A percentile compares a stretch with the other conserved stretches of the same genome.
phyloP scores from a whole-genome alignment of 768 basidiomycete species.

The Russula sp. region DNA sequence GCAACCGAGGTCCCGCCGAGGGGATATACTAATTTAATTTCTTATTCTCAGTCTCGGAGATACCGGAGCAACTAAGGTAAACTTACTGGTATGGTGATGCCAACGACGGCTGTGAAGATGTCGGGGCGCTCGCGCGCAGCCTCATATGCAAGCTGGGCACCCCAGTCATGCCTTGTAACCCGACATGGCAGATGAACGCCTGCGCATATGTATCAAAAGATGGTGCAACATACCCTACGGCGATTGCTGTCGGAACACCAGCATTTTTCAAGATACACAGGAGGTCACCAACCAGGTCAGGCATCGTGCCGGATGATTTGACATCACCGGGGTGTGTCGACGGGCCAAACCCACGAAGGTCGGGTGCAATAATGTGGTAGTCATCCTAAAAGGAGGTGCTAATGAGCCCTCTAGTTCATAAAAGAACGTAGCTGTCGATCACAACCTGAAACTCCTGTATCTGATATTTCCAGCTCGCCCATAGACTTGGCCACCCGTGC shows the following conservation, averaged over 20 bases:
- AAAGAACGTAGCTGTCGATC: not conserved
- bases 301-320: conserved; percentile 54
- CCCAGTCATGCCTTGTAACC: conserved; percentile 68
- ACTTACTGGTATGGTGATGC: conserved; percentile 56
- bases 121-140: conserved; percentile 67
- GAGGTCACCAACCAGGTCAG: conserved; percentile 61
- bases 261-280: conserved; percentile 58
- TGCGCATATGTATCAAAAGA: not conserved
- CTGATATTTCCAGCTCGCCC: conserved; percentile 73
- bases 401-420: not conserved
- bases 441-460: conserved; percentile 61
- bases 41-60: conserved; percentile 14
- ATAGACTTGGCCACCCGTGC: conserved; percentile 77
- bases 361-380: conserved; percentile 59
- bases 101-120: conserved; percentile 56
- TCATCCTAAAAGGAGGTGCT: conserved; percentile 42
- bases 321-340: conserved; percentile 66
- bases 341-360: conserved; percentile 67
- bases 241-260: conserved; percentile 48
- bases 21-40: conserved; percentile 59
- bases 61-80: conserved; percentile 26
- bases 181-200: not conserved
- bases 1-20: conserved; percentile 46
- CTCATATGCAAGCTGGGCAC: conserved; percentile 63
- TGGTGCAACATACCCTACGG: conserved; percentile 54